Percentiles rank a stretch among this genome's conserved stretches.
These are phyloP conservation scores for Cyberlindnera meyerae DNA, from an alignment of 805 yeast species.

Conservation along the genomic window DNA sequence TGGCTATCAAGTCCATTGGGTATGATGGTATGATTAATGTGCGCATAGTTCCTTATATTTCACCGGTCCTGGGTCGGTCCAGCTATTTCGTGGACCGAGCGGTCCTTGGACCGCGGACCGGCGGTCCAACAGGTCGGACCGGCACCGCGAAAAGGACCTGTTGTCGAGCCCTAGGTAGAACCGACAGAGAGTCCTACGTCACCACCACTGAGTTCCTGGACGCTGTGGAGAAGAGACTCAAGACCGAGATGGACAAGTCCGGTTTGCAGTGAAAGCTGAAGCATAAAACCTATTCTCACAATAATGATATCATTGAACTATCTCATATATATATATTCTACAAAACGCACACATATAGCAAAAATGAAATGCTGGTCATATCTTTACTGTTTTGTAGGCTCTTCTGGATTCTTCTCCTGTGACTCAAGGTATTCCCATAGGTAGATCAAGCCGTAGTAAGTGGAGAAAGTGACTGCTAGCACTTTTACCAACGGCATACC, in stretches of 20 bases:
- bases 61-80: too few species aligned
- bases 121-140: too few species aligned
- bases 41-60: too few species aligned
- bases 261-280: slow-evolving; percentile 10
- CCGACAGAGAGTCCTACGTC: slow-evolving; percentile 76
- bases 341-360: slow-evolving; percentile 14
- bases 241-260: slow-evolving; percentile 27
- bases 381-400: slow-evolving; percentile 1
- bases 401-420: slow-evolving; percentile 11
- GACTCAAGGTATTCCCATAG: slow-evolving; percentile 41
- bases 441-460: slow-evolving; percentile 42
- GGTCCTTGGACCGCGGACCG: too few species aligned
- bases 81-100: too few species aligned
- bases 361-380: slow-evolving; percentile 26
- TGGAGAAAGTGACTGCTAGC: slow-evolving; percentile 37
- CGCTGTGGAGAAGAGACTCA: slow-evolving; percentile 63
- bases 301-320: too few species aligned
- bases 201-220: slow-evolving; percentile 74
- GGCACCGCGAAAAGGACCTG: too few species aligned
- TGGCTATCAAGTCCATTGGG: too few species aligned
- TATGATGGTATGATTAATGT: too few species aligned
- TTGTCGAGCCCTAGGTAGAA: slow-evolving; percentile 84
- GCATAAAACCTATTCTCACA: too few species aligned
- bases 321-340: background rate
- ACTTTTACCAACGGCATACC: slow-evolving; percentile 44